phyloP scores from a whole-genome alignment of 2,329 filamentous ascomycete species.

The Xylaria hypoxylon region DNA sequence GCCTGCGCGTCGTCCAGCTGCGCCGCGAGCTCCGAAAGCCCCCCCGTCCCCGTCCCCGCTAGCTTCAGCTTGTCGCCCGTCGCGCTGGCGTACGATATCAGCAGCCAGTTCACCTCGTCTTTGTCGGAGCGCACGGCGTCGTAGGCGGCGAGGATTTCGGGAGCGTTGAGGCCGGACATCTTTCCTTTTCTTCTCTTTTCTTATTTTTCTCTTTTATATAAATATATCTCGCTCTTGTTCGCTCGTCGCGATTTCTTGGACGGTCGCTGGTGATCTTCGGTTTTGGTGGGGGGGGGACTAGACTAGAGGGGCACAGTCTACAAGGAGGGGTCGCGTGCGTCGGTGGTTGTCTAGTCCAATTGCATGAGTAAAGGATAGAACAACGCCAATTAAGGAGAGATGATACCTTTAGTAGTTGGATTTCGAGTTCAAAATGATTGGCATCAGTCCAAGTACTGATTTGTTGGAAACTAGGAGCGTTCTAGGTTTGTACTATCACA shows the following conservation, averaged over 20 bases:
- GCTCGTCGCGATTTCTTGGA: neutral
- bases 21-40: conserved; percentile 67
- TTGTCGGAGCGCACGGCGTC: conserved; percentile 76
- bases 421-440: neutral
- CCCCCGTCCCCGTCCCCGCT: conserved; percentile 68
- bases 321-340: conserved; percentile 26
- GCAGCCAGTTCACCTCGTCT: conserved; percentile 73
- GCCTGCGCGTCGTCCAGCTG: conserved; percentile 69
- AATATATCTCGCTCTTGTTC: neutral
- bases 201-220: neutral
- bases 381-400: neutral
- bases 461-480: neutral
- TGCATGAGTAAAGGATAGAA: neutral
- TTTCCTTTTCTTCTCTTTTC: conserved; percentile 2
- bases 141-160: conserved; percentile 73
- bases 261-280: neutral
- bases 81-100: conserved; percentile 69
- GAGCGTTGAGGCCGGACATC: conserved; percentile 68
- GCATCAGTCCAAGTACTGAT: neutral
- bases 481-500: neutral
- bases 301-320: conserved; percentile 17
- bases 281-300: conserved; percentile 15
- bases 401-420: neutral
- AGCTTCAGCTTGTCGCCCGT: conserved; percentile 69
- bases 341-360: neutral